These are phyloP conservation scores for Annulohypoxylon bovei DNA, from an alignment of 495 filamentous ascomycete genomes.

Conservation along the genomic window DNA sequence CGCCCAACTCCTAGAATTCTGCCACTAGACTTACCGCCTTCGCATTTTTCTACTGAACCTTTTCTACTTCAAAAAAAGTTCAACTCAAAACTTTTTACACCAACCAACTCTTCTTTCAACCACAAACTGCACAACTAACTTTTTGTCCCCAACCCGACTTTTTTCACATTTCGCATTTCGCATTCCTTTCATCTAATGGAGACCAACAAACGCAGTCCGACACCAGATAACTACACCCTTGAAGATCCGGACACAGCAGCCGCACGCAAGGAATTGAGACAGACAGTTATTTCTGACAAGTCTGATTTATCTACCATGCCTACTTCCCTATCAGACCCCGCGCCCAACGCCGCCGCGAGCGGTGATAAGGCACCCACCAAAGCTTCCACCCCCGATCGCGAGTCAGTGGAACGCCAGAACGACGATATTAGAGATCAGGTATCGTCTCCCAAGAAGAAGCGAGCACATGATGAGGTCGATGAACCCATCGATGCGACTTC, in stretches of 20 bases:
- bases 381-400: constrained; percentile 47
- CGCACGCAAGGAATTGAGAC: constrained; percentile 64
- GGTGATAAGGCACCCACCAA: constrained; percentile 37
- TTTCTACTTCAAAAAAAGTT: background rate
- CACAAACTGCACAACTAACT: background rate
- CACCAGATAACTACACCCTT: constrained; percentile 32
- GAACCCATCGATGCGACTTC: constrained; percentile 45
- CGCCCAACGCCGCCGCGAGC: constrained; percentile 22
- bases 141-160: background rate
- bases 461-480: constrained; percentile 63
- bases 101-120: background rate
- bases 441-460: constrained; percentile 67
- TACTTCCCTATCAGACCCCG: constrained; percentile 28
- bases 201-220: constrained; percentile 40
- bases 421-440: constrained; percentile 57
- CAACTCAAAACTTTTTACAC: background rate
- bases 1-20: background rate
- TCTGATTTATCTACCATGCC: constrained; percentile 37
- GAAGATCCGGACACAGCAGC: constrained; percentile 66
- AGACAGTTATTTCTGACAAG: constrained; percentile 64
- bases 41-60: background rate
- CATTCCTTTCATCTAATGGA: constrained; percentile 34
- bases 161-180: background rate
- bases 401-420: constrained; percentile 42
- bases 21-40: background rate